Base-by-base conservation (phyloP, 176 grass and related monocot genomes). In the Carex pumila region DNA sequence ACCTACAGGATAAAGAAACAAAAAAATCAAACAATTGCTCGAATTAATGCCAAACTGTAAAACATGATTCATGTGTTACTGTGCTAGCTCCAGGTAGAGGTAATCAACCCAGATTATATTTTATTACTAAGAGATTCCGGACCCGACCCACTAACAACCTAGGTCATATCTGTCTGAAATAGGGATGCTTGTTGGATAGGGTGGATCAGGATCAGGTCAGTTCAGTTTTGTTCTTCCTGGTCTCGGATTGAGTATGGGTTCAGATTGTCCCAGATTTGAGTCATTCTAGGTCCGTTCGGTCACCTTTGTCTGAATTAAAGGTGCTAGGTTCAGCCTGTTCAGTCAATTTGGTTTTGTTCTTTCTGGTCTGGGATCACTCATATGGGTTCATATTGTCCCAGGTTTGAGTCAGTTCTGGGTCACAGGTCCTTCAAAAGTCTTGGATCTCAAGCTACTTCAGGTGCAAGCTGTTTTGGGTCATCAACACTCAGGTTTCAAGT, bases 1-100 rank as follows among this genome's bases (percentile, higher is more conserved):
- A 90, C 81, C 81, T 83, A 34, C 52, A 68, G 25, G 15, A 56
- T 69, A 29, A 11, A 32, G 36, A 83, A 52, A 29, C 61, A 83
- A 34, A 7, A 29, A 19, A 64, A 45, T 25, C 5, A 63, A 79
- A 58, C 25, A 78, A 55, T 30, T 78, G 25, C 18, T 29, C 9
- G 2, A 79, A 53, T 57, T 58, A 79, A 22, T 79, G 31, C 6
- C 14, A 37, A 49, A 65, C 55, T 53, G 31, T 66, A 37, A 7
- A 58, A 7, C 36, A 17, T 37, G 37, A 9, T 3, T 6, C 1
- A 45, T 34, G 12, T 15, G 68, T 37, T 45, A 71, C 18, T 37
- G 17, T 15, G 7, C 21, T 3, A 67, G 65, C 65, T 67, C 31
- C 65, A 6, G 31, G 5, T 36, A 14, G 11, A 12, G 13, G 11